Base-by-base conservation (phyloP, 2,329 filamentous ascomycete species). In the Phialophora verrucosa region DNA sequence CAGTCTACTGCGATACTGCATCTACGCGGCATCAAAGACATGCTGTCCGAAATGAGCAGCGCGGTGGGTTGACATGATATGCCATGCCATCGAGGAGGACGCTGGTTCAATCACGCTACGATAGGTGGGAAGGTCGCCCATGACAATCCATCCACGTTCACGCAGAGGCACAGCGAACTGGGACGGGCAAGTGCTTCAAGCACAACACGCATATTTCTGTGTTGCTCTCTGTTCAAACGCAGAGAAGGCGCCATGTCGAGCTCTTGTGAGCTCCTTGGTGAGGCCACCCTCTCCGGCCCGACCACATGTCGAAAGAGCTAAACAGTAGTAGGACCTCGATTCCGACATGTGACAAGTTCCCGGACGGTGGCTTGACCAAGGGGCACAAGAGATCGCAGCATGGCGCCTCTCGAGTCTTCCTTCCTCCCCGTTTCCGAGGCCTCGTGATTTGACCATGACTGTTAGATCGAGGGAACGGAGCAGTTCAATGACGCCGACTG, bases 351-450 rank as follows among this genome's bases (percentile, higher is more conserved):
- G 23, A 44, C 12, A 44, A 29, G 29, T 20, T 12, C 31, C 44
- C 44, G 8, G 58, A 51, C 23, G 49, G 49, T 51, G 23, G 10
- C 25, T n/a, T 27, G n/a, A 27, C 27, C 29, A 25, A 20, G 59
- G 32, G 29, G 44, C 51, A 47, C 60, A 32, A 23, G n/a, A 49
- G 60, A 49, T 31, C 31, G 31, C 23, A 25, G 55, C 42, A 20
- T 17, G n/a, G 57, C 29, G 42, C 31, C 57, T 20, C 20, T 51
- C 49, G 10, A 12, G 5, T 8, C 7, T 44, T 1, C 5, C 38
- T n/a, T n/a, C n/a, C 7, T n/a, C 17, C 38, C 7, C 27, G 23
- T 53, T 53, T 53, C 20, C n/a, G 8, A 20, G 38, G 38, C 17
- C 38, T n/a, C 38, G 38, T 20, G 38, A n/a, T n/a, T 2, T 20